Percentiles rank a stretch among this genome's conserved stretches.
Conservation (phyloP, 495 filamentous ascomycete species). For the Margaritispora aquatica region DNA sequence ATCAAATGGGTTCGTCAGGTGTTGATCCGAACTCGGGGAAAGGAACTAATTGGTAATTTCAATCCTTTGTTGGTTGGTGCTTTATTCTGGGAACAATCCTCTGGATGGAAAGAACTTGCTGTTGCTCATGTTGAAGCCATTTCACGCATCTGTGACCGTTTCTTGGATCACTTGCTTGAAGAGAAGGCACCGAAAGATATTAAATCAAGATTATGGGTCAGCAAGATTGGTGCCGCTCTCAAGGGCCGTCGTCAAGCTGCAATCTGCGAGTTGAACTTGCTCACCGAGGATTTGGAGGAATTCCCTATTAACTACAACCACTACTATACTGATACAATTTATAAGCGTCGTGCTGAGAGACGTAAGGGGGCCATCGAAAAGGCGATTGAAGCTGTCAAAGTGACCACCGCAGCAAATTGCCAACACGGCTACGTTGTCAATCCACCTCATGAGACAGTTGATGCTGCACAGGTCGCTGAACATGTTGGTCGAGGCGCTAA, state of each 20-base stretch:
- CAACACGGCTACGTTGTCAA: neutral
- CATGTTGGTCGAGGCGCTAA: conserved; percentile 4
- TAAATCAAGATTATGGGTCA: conserved; percentile 18
- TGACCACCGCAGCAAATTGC: neutral
- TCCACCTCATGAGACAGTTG: neutral
- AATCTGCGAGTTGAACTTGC: conserved; percentile 31
- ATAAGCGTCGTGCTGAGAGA: conserved; percentile 23
- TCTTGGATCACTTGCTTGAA: conserved; percentile 28
- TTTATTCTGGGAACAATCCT: conserved; percentile 24
- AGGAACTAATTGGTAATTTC: conserved; percentile 38
- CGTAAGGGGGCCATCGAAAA: conserved; percentile 7
- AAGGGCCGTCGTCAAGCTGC: conserved; percentile 21
- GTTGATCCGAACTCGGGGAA: conserved; percentile 28
- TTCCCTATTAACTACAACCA: conserved; percentile 38
- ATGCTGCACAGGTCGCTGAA: conserved; percentile 3
- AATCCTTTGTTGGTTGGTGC: conserved; percentile 36
- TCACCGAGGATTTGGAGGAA: conserved; percentile 38
- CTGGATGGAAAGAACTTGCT: conserved; percentile 17
- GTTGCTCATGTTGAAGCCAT: conserved; percentile 18
- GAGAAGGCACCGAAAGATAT: conserved; percentile 28
- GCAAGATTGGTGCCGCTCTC: conserved; percentile 26
- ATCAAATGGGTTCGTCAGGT: conserved; percentile 21
- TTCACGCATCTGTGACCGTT: conserved; percentile 19
- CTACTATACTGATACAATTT: conserved; percentile 30
- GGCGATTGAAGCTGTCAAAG: neutral